phyloP scores from a whole-genome alignment of 169 alveolate species.

The Eimeria zaria region DNA sequence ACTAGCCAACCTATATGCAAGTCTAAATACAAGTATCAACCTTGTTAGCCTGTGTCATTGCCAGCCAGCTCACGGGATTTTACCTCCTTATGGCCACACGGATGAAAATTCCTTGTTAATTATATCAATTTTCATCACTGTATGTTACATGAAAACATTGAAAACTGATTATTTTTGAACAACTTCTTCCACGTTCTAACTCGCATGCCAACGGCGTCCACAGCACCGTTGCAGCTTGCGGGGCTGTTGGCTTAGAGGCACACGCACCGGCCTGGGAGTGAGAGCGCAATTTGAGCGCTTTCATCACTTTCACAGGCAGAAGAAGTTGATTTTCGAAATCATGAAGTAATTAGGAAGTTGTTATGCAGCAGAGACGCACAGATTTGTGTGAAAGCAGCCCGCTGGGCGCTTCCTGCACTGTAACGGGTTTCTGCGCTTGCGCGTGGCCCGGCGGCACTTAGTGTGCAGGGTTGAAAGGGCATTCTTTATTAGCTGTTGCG shows the following conservation, averaged over 20 bases:
- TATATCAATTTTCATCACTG: not conserved
- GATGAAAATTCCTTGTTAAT: not conserved
- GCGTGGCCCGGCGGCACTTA: constrained; percentile 64
- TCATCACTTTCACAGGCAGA: not conserved
- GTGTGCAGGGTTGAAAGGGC: constrained; percentile 72
- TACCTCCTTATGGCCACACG: not conserved
- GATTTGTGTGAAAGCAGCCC: constrained; percentile 52
- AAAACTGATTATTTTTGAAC: not conserved
- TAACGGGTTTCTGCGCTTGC: constrained; percentile 69
- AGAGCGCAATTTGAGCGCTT: not conserved
- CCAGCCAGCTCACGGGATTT: not conserved
- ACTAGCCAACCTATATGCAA: no score
- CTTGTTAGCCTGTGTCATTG: not conserved
- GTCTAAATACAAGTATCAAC: no score
- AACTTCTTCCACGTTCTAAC: not conserved
- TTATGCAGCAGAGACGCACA: constrained; percentile 53
- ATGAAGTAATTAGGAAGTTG: constrained; percentile 20
- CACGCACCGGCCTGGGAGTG: constrained; percentile 24
- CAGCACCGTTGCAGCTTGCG: constrained; percentile 35
- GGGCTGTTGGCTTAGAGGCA: constrained; percentile 76
- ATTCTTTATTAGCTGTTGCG: constrained; percentile 40
- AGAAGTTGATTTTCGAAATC: not conserved
- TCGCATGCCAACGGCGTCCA: not conserved
- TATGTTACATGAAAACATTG: not conserved
- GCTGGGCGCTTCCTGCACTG: constrained; percentile 70